Base-by-base conservation (phyloP, 106 monocot species). In the Apostasia shenzhenica region DNA sequence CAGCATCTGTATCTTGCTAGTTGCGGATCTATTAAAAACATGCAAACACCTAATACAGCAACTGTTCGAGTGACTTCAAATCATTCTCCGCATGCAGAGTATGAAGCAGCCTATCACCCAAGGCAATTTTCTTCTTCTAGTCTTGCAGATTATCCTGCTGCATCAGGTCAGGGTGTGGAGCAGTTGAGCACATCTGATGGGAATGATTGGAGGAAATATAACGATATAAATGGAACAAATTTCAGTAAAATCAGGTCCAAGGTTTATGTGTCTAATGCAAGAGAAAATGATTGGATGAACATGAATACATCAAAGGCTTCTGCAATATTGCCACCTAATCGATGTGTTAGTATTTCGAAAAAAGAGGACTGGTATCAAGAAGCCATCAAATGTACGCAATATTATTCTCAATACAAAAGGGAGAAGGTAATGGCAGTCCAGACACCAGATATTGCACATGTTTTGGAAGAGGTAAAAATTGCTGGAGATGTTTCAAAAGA, bases 171-270 rank as follows among this genome's bases (percentile, higher is more conserved):
- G 56, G 4, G 26, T 26, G 26, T 56, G 13, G 14, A 56, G 13
- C 56, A 56, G 14, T 56, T 56, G 56, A 56, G 56, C 56, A 56
- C 56, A 14, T 65, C n/a, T 65, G 48, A 48, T 8, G 43, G 47
- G 48, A 65, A 48, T 65, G 48, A 26, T 4, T 48, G 47, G 65
- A 12, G 43, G 37, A 65, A 8, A 14, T 7, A 1, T 65, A 47
- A 48, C 37, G 48, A 65, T 11, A 49, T 13, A 48, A 47, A 6
- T 65, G 47, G 47, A 4, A 1, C 14, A 14, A 65, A 48, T 6
- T 48, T 46, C 48, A 0, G 13, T 46, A 65, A 48, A 48, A 11
- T 6, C 48, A 65, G 26, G n/a, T 48, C 37, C 1, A 46, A 65
- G 48, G 37, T 43, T 3, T 43, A 26, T 65, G 6, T 8, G 48